A percentile compares a stretch with the other conserved stretches of the same genome.
Conservation (phyloP, 192 early-diverging fungal genomes). For the Coemansia sp. region DNA sequence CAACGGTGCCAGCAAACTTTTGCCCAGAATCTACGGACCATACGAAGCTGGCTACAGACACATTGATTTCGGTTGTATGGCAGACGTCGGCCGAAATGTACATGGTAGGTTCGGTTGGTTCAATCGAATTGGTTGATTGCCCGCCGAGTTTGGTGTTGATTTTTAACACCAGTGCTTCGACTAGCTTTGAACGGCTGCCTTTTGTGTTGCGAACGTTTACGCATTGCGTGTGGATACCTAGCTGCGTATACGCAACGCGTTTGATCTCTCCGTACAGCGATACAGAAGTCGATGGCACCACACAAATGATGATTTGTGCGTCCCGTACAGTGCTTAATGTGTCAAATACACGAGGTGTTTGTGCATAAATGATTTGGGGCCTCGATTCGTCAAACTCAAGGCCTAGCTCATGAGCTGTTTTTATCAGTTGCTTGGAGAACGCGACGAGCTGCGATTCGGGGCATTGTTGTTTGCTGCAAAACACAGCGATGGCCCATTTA, state of each 20-base stretch:
- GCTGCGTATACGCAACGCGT: constrained; percentile 45
- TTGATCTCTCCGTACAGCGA: constrained; percentile 58
- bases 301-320: constrained; percentile 31
- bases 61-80: constrained; percentile 47
- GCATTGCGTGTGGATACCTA: constrained; percentile 60
- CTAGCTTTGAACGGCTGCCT: constrained; percentile 18
- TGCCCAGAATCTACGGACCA: constrained; percentile 27
- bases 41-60: constrained; percentile 55
- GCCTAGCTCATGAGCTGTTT: not conserved
- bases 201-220: constrained; percentile 21
- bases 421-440: constrained; percentile 22
- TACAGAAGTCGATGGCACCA: constrained; percentile 15
- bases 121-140: constrained; percentile 32
- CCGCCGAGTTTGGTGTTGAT: constrained; percentile 70
- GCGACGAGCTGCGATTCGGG: constrained; percentile 4
- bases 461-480: constrained; percentile 13
- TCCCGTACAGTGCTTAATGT: not conserved
- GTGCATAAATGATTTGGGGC: no score
- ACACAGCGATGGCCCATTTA: constrained; percentile 29
- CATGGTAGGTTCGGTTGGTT: constrained; percentile 34
- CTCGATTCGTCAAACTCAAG: not conserved
- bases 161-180: constrained; percentile 52
- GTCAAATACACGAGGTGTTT: not conserved
- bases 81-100: constrained; percentile 62
- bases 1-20: constrained; percentile 27